Evolutionary conservation across 2,329 filamentous ascomycete genomes (phyloP), one percentile per base, ranked within the genome.

Genomic region (Cladosporium austrohemisphaericum): DNA sequence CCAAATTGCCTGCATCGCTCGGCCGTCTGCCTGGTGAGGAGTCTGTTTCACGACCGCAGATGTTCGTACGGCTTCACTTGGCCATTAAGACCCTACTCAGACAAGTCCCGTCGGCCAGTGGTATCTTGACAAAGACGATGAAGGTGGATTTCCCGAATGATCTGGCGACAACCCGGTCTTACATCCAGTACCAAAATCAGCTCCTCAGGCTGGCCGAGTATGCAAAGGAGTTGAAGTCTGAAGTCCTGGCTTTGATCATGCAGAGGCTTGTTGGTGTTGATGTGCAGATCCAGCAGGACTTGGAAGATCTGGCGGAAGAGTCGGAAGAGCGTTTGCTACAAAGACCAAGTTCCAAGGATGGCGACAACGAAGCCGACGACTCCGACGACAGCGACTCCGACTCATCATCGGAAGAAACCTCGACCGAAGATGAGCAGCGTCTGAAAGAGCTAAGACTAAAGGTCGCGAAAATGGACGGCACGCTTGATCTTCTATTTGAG

Each of bases 251-350:
- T 49, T 73, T 95, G 10, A 85, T 97, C 40, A 85, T 90, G 33
- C 86, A 92, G 58, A 84, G 88, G 54, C 77, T 97, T 6, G 88
- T 97, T 61, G 93, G 93, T 69, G 88, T 97, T 51, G 93, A 98
- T 65, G 89, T 95, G 1, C 88, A 96, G 65, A 93, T 97, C 68
- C 92, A 96, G 68, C 80, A 91, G 41, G 91, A 97, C 61, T 74
- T 97, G 61, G 90, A 97, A 55, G 91, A 97, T 59, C 73, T 95
- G 53, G 92, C 96, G 54, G 92, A 97, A 55, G 88, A 94, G 49
- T 77, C 89, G 8, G 86, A 89, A 48, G 83, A 90, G 19, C 81
- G 83, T 46, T 80, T 92, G 14, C 76, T 87, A 76, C 63, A 79
- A 76, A 41, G 63, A 19, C 67, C 67, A n/a, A 66, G 68, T 23